A percentile compares a stretch with the other conserved stretches of the same genome.
phyloP scores from a whole-genome alignment of 805 yeast genomes.

The Candida loeiensis region DNA sequence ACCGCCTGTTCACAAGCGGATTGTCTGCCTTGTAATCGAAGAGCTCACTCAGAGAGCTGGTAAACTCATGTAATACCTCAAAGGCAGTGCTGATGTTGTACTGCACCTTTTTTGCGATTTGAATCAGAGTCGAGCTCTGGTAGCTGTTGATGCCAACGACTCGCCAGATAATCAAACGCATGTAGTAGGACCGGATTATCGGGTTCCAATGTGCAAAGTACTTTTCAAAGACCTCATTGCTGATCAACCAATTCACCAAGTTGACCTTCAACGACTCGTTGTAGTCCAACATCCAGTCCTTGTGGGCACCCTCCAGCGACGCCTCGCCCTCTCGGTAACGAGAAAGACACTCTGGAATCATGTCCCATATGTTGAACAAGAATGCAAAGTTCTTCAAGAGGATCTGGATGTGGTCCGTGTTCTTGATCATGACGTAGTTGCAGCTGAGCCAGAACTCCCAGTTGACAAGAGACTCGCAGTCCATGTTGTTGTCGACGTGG shows the following conservation, averaged over 20 bases:
- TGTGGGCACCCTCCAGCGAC: constrained; percentile 1
- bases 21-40: constrained; percentile 32
- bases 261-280: constrained; percentile 45
- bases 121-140: constrained; percentile 31
- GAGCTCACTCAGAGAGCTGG: constrained; percentile 13
- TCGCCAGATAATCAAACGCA: constrained; percentile 67
- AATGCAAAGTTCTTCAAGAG: constrained; percentile 63
- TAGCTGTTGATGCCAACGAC: constrained; percentile 42
- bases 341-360: constrained; percentile 44
- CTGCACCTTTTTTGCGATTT: constrained; percentile 29
- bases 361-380: constrained; percentile 72
- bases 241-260: constrained; percentile 53
- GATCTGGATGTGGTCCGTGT: constrained; percentile 57
- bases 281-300: constrained; percentile 38
- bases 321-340: constrained; percentile 5
- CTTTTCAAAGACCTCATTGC: constrained; percentile 47
- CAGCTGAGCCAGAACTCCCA: constrained; percentile 80
- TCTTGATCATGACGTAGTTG: constrained; percentile 50
- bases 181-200: constrained; percentile 64
- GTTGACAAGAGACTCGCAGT: constrained; percentile 36
- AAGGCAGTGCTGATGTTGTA: constrained; percentile 28
- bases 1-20: constrained; percentile 47
- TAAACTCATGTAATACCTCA: constrained; percentile 23
- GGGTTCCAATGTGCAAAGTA: constrained; percentile 81
- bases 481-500: constrained; percentile 26